phyloP scores from a whole-genome alignment of 2,329 filamentous ascomycete genomes.

The Colletotrichum sp. region DNA sequence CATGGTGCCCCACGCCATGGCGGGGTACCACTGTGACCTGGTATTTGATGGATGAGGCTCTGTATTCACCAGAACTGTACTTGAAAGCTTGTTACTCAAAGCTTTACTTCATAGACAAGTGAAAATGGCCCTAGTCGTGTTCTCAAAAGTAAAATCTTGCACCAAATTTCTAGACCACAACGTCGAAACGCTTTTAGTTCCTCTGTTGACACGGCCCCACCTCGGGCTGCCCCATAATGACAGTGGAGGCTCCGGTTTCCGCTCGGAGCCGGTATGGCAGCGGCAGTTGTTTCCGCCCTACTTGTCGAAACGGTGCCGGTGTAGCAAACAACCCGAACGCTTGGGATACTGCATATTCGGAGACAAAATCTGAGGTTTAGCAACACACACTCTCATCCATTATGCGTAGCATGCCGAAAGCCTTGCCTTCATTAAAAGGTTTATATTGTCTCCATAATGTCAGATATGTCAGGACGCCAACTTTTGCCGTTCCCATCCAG shows the following conservation, averaged over 20 bases:
- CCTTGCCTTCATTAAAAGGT: background rate
- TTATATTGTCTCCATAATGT: background rate
- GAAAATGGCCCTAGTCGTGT: background rate
- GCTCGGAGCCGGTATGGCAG: background rate
- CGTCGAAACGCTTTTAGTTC: background rate
- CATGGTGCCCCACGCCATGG: background rate
- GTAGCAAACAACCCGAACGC: background rate
- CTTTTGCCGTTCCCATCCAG: background rate
- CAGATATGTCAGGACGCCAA: background rate
- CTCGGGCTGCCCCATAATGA: background rate
- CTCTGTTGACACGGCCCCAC: background rate
- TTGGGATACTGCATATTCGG: background rate
- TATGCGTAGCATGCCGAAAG: background rate
- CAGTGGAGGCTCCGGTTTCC: background rate
- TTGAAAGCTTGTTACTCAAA: background rate
- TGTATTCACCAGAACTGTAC: background rate
- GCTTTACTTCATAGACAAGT: background rate
- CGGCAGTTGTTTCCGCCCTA: background rate
- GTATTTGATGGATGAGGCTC: background rate
- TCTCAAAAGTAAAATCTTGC: background rate
- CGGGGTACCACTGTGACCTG: background rate
- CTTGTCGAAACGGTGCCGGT: background rate
- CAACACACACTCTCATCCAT: background rate
- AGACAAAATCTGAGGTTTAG: background rate
- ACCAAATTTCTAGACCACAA: background rate